A percentile compares a stretch with the other conserved stretches of the same genome.
Conservation (phyloP, 1,284 basidiomycete genomes). For the Ceratobasidium sp. region DNA sequence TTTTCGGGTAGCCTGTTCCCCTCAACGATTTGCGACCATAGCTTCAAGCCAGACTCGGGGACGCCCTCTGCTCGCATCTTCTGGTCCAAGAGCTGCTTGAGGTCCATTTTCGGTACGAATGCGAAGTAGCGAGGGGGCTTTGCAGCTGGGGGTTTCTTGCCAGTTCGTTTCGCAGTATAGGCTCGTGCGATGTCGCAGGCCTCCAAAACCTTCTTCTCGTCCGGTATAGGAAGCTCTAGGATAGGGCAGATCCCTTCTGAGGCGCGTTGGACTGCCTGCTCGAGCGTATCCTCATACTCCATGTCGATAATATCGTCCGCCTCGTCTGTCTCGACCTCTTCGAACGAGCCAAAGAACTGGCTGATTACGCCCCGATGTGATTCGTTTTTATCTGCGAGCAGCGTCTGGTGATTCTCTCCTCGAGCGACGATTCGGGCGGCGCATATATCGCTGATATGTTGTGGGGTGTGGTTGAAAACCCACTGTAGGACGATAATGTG, state of each 20-base stretch:
- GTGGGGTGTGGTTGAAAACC: slow-evolving; percentile 65
- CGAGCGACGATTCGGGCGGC: slow-evolving; percentile 76
- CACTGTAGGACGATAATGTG: slow-evolving; percentile 84
- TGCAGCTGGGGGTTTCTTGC: slow-evolving; percentile 48
- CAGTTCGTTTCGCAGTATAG: slow-evolving; percentile 59
- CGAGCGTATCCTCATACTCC: slow-evolving; percentile 62
- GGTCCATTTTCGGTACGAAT: slow-evolving; percentile 76
- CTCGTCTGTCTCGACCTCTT: slow-evolving; percentile 72
- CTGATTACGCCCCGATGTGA: slow-evolving; percentile 84
- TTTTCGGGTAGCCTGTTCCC: slow-evolving; percentile 64
- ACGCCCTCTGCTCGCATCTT: slow-evolving; percentile 51
- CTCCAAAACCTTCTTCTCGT: slow-evolving; percentile 65
- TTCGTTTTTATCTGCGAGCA: slow-evolving; percentile 68
- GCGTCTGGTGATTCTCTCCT: slow-evolving; percentile 85
- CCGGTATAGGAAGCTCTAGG: slow-evolving; percentile 65
- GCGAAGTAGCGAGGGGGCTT: slow-evolving; percentile 74
- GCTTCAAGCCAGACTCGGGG: slow-evolving; percentile 53
- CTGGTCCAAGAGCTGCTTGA: slow-evolving; percentile 61
- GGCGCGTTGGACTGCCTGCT: slow-evolving; percentile 67
- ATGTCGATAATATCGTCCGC: slow-evolving; percentile 77
- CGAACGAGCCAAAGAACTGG: slow-evolving; percentile 75
- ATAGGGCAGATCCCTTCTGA: slow-evolving; percentile 66
- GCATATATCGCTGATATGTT: slow-evolving; percentile 75
- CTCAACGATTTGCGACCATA: slow-evolving; percentile 65
- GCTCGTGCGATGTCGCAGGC: slow-evolving; percentile 66